These are phyloP conservation scores for Xylaria sp. DNA, from an alignment of 2,329 filamentous ascomycete species.

Conservation along the genomic window DNA sequence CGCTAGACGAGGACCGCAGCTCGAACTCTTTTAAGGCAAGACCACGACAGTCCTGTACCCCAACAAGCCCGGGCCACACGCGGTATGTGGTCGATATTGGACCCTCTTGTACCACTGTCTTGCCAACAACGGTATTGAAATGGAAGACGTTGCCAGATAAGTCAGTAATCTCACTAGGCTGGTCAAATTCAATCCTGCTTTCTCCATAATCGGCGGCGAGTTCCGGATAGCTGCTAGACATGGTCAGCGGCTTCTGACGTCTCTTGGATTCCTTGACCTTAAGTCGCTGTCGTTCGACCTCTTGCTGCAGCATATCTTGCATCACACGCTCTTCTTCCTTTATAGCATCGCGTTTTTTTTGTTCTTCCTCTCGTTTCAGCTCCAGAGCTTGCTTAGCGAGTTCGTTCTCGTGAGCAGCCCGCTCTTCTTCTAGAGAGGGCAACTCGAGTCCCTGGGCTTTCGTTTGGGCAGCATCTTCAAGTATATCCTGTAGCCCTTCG, in stretches of 20 bases:
- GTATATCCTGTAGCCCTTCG: constrained; percentile 74
- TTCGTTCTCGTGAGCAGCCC: constrained; percentile 81
- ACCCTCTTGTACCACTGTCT: constrained; percentile 72
- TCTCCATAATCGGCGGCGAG: constrained; percentile 48
- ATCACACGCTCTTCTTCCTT: constrained; percentile 77
- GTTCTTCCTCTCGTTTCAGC: constrained; percentile 63
- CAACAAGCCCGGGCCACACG: constrained; percentile 73
- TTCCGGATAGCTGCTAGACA: constrained; percentile 52
- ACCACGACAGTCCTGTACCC: constrained; percentile 66
- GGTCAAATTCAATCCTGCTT: constrained; percentile 70
- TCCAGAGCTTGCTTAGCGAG: constrained; percentile 69
- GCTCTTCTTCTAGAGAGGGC: constrained; percentile 88
- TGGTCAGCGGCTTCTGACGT: constrained; percentile 62
- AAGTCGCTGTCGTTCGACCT: constrained; percentile 73
- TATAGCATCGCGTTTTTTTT: constrained; percentile 64
- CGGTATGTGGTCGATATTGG: constrained; percentile 75
- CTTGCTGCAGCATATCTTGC: constrained; percentile 76
- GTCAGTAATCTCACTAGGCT: constrained; percentile 71
- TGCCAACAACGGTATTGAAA: constrained; percentile 78
- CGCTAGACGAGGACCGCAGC: constrained; percentile 66
- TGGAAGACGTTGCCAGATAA: constrained; percentile 69
- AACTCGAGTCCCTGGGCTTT: constrained; percentile 79
- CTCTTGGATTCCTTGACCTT: constrained; percentile 72
- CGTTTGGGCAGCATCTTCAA: constrained; percentile 86
- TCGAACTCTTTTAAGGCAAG: constrained; percentile 78